These are phyloP conservation scores for Gracilaria domingensis DNA, from an alignment of 23 red algal genomes.

Conservation along the genomic window DNA sequence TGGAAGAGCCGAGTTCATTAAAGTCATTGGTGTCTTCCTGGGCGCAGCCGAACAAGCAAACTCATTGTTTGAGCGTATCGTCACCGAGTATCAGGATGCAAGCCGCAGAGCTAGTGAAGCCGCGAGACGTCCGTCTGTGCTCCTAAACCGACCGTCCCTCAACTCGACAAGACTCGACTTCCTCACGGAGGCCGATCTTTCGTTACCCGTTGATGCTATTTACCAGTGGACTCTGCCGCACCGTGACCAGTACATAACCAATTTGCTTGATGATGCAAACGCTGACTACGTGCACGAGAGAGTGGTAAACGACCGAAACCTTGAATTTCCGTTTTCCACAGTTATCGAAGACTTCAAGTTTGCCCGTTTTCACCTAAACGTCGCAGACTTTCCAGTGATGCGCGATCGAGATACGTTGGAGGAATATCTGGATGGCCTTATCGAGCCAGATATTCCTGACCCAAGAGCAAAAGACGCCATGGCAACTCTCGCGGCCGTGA, in stretches of 20 bases:
- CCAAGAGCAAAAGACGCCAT: neutral
- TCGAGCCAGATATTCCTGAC: neutral
- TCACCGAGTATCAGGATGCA: slow-evolving; percentile 41
- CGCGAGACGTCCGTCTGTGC: slow-evolving; percentile 66
- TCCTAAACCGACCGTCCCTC: slow-evolving; percentile 64
- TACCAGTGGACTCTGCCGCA: slow-evolving; percentile 19
- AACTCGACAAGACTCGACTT: neutral
- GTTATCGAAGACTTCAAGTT: slow-evolving; percentile 24
- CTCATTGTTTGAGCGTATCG: slow-evolving; percentile 44
- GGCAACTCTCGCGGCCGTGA: slow-evolving; percentile 23
- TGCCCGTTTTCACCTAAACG: slow-evolving; percentile 9
- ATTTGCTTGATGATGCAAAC: slow-evolving; percentile 38
- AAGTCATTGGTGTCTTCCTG: slow-evolving; percentile 68
- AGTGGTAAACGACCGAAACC: neutral
- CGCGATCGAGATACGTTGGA: neutral
- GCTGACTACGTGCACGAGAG: slow-evolving; percentile 17
- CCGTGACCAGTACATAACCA: slow-evolving; percentile 25
- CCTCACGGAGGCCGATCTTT: neutral
- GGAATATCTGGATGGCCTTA: slow-evolving; percentile 20
- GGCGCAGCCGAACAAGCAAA: slow-evolving; percentile 11
- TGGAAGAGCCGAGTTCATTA: slow-evolving; percentile 69
- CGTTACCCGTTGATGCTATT: neutral
- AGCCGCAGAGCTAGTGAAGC: neutral
- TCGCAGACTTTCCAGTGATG: neutral
- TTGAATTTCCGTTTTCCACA: neutral